phyloP scores from a whole-genome alignment of 2,329 filamentous ascomycete genomes.

The Cordyceps farinosa region DNA sequence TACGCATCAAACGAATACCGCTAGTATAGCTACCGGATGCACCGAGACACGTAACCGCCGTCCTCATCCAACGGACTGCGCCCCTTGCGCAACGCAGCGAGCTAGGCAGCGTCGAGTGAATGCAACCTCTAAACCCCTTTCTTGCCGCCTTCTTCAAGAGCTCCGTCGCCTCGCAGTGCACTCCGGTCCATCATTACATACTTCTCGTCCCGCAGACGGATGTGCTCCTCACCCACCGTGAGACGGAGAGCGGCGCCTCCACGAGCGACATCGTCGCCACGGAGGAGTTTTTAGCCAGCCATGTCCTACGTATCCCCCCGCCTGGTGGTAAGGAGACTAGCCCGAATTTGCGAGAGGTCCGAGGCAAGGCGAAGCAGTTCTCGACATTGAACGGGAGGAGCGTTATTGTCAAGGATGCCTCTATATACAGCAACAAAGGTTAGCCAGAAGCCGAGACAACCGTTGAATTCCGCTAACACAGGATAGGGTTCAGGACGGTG shows the following conservation, averaged over 20 bases:
- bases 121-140: conserved; percentile 99
- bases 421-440: conserved; percentile 97
- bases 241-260: conserved; percentile 74
- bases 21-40: background rate
- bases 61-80: conserved; percentile 1
- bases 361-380: conserved; percentile 91
- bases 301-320: conserved; percentile 82
- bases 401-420: conserved; percentile 89
- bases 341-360: conserved; percentile 74
- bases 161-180: conserved; percentile 86
- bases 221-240: conserved; percentile 80
- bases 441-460: conserved; percentile 22
- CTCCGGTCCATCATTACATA: conserved; percentile 86
- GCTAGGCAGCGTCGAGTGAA: conserved; percentile 42
- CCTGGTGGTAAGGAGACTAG: conserved; percentile 52
- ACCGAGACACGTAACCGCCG: background rate
- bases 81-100: conserved; percentile 7
- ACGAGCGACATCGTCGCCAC: conserved; percentile 79
- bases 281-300: conserved; percentile 94
- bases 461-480: conserved; percentile 1
- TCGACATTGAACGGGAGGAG: conserved; percentile 89
- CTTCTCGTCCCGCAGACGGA: conserved; percentile 92
- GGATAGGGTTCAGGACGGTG: conserved; percentile 79
- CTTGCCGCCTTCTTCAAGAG: conserved; percentile 98
- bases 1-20: background rate